Conservation (phyloP, 768 basidiomycete genomes). For the Porpolomopsis calyptriformis region DNA sequence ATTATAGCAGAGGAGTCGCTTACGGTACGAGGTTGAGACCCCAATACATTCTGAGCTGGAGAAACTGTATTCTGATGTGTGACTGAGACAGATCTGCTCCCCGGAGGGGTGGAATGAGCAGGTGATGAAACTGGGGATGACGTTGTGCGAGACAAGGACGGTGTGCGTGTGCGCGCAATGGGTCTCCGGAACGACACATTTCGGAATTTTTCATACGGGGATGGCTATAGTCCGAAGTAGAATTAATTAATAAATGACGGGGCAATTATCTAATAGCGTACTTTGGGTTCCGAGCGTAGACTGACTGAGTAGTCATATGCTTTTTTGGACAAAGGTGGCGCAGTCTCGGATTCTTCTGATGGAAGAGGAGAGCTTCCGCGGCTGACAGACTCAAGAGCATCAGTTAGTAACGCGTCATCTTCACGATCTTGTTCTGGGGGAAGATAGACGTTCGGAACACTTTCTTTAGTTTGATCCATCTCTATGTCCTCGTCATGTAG, state of each 20-base stretch:
- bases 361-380: constrained; percentile 42
- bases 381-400: constrained; percentile 48
- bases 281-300: constrained; percentile 53
- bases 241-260: not conserved
- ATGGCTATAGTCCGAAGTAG: constrained; percentile 32
- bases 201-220: constrained; percentile 52
- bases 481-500: constrained; percentile 26
- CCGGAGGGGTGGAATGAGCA: constrained; percentile 54
- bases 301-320: constrained; percentile 48
- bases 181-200: constrained; percentile 51
- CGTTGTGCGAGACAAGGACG: constrained; percentile 54
- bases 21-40: too few species aligned
- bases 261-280: constrained; percentile 16
- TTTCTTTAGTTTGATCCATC: constrained; percentile 29
- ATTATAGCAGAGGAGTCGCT: constrained; percentile 32
- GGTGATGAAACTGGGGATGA: constrained; percentile 52
- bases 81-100: constrained; percentile 35
- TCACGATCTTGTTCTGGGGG: constrained; percentile 36
- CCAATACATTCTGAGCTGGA: too few species aligned
- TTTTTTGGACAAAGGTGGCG: constrained; percentile 42
- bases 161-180: constrained; percentile 44
- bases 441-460: constrained; percentile 43
- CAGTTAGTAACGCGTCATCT: constrained; percentile 38
- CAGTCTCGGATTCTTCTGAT: constrained; percentile 21
- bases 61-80: too few species aligned